A percentile compares a stretch with the other conserved stretches of the same genome.
These are phyloP conservation scores for Phyllosticta paracitricarpa DNA, from an alignment of 2,329 filamentous ascomycete genomes.

Conservation along the genomic window DNA sequence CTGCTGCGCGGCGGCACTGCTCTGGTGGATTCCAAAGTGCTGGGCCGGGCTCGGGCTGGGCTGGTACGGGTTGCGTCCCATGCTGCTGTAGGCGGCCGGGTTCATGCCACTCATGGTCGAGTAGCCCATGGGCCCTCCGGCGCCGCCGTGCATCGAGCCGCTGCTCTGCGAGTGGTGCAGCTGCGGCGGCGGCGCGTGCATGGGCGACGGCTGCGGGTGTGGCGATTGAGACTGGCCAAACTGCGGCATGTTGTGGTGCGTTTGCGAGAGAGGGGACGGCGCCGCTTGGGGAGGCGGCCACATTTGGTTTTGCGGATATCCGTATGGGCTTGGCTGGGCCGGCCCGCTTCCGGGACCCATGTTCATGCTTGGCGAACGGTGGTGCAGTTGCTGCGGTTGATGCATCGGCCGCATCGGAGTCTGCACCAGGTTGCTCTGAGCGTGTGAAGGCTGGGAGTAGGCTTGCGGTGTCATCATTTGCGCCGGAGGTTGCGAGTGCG, in stretches of 20 bases:
- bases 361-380: conserved; percentile 50
- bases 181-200: conserved; percentile 40
- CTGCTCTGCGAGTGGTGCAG: conserved; percentile 36
- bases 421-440: conserved; percentile 59
- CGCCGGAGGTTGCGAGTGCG: conserved; percentile 45
- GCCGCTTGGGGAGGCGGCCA: conserved; percentile 39
- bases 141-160: conserved; percentile 31
- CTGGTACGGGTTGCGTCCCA: conserved; percentile 40
- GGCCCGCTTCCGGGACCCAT: conserved; percentile 29
- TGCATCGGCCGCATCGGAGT: conserved; percentile 63
- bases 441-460: conserved; percentile 38
- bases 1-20: conserved; percentile 32
- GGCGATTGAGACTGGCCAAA: conserved; percentile 34
- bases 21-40: conserved; percentile 32
- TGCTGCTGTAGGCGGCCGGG: conserved; percentile 32
- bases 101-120: conserved; percentile 37
- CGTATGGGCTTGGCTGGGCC: conserved; percentile 36
- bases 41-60: conserved; percentile 35
- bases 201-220: conserved; percentile 38
- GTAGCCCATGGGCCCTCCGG: conserved; percentile 31
- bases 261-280: conserved; percentile 36
- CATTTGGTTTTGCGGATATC: conserved; percentile 38
- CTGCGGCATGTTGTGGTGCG: conserved; percentile 35
- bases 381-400: conserved; percentile 55
- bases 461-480: conserved; percentile 58